A percentile compares a stretch with the other conserved stretches of the same genome.
phyloP scores from a whole-genome alignment of 108 stramenopile species.

The Cyclotella atomus region DNA sequence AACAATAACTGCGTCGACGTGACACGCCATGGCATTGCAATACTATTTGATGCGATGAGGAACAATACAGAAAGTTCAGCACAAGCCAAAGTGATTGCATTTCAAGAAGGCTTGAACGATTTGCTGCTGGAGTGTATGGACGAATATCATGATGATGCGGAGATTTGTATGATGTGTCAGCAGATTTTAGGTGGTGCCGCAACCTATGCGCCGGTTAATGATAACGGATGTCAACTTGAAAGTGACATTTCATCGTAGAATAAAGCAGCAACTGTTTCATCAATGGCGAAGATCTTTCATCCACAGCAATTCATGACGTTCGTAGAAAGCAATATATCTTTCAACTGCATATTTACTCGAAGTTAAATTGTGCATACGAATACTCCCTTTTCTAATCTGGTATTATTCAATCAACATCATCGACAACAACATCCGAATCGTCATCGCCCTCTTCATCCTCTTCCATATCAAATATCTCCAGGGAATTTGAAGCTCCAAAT shows the following conservation, averaged over 20 bases:
- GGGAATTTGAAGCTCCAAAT: conserved; percentile 21
- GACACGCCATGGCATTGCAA: conserved; percentile 3
- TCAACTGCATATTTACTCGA: too few relatives aligned
- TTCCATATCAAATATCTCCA: conserved; percentile 76
- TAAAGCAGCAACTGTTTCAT: too few relatives aligned
- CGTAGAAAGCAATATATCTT: too few relatives aligned
- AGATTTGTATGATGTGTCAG: background rate
- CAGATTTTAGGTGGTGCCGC: background rate
- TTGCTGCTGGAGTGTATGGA: background rate
- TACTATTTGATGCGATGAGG: conserved; percentile 9
- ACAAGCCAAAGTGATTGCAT: background rate
- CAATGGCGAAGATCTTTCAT: too few relatives aligned
- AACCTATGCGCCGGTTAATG: background rate
- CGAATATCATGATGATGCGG: background rate
- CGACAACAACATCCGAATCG: conserved; percentile 31
- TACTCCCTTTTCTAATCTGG: too few relatives aligned
- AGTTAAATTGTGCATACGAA: too few relatives aligned
- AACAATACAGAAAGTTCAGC: background rate
- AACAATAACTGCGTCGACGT: conserved; percentile 6
- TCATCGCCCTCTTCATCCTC: conserved; percentile 70
- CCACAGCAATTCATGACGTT: too few relatives aligned
- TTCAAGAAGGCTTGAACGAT: background rate
- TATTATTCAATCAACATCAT: too few relatives aligned
- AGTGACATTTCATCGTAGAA: background rate
- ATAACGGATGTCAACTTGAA: too few relatives aligned